Evolutionary conservation across 768 basidiomycete species (phyloP).

Genomic region (Crassisporium funariophilum): DNA sequence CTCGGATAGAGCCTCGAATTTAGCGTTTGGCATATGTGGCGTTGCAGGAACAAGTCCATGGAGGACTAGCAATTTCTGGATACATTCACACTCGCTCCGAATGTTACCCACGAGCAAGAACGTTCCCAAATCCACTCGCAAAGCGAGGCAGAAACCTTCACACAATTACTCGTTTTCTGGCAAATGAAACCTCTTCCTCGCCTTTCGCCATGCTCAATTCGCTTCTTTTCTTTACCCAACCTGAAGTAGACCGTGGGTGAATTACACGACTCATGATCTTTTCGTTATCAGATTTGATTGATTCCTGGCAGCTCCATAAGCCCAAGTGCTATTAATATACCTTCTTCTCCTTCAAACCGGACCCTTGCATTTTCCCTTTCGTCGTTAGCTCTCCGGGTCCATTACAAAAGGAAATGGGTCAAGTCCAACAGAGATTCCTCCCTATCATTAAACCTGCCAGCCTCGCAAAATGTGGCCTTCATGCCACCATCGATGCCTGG

Average conservation of each 20-base stretch:
- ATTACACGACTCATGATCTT: constrained; percentile 3
- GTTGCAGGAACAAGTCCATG: too few species aligned
- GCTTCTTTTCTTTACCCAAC: constrained; percentile 1
- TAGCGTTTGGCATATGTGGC: too few species aligned
- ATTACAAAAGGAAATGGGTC: constrained; percentile 7
- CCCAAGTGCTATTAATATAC: constrained; percentile 12
- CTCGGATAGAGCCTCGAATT: too few species aligned
- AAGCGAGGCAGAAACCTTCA: too few species aligned
- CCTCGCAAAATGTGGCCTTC: constrained; percentile 6
- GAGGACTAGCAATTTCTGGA: too few species aligned
- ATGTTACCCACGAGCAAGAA: too few species aligned
- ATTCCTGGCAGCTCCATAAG: constrained; percentile 9
- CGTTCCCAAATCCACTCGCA: too few species aligned
- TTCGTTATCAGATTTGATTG: constrained; percentile 25
- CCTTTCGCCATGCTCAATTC: too few species aligned
- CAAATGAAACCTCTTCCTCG: too few species aligned
- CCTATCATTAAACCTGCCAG: background rate
- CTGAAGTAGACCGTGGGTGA: constrained; percentile 9
- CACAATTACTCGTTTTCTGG: too few species aligned
- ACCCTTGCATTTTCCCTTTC: constrained; percentile 16
- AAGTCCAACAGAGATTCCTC: background rate
- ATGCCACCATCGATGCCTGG: constrained; percentile 19
- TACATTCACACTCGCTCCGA: too few species aligned
- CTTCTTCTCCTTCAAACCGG: constrained; percentile 10
- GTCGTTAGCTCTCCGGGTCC: constrained; percentile 1